phyloP scores from a whole-genome alignment of 2,329 filamentous ascomycete species.

The Trichoderma gracile region DNA sequence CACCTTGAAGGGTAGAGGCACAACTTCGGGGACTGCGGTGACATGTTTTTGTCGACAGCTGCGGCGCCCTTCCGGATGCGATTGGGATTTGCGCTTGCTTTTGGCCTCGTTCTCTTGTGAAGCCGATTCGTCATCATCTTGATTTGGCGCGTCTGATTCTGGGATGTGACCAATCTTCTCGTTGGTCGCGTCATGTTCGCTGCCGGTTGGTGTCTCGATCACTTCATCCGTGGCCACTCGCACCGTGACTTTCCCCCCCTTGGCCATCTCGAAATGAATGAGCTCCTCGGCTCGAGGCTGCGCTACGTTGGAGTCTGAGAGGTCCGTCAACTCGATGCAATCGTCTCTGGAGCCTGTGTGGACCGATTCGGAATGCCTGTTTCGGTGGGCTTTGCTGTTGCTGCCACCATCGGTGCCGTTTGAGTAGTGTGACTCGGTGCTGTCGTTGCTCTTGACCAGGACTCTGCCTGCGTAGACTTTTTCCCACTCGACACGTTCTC shows the following conservation, averaged over 20 bases:
- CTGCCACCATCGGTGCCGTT: conserved; percentile 52
- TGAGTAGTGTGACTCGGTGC: conserved; percentile 49
- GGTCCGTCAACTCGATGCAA: conserved; percentile 59
- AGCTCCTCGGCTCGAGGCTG: conserved; percentile 42
- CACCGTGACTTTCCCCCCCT: conserved; percentile 53
- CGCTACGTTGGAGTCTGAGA: conserved; percentile 40
- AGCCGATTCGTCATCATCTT: not conserved
- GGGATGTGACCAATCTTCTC: conserved; percentile 31
- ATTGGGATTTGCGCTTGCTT: conserved; percentile 32
- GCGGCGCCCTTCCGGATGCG: conserved; percentile 27
- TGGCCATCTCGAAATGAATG: conserved; percentile 44
- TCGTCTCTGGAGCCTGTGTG: conserved; percentile 43
- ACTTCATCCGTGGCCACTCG: conserved; percentile 54
- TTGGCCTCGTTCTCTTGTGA: conserved; percentile 1
- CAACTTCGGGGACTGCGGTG: conserved; percentile 50
- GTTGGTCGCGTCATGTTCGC: conserved; percentile 32
- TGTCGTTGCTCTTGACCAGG: conserved; percentile 36
- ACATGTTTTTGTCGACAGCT: conserved; percentile 30
- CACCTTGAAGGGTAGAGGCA: conserved; percentile 67
- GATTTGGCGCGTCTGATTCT: not conserved
- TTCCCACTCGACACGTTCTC: conserved; percentile 73
- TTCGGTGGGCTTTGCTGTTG: conserved; percentile 44
- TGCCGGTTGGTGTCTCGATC: conserved; percentile 27
- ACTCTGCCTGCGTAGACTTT: conserved; percentile 67
- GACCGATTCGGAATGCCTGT: conserved; percentile 40